Percentiles rank a stretch among this genome's conserved stretches.
phyloP scores from a whole-genome alignment of 495 filamentous ascomycete species.

The Hypoxylon lenormandii region DNA sequence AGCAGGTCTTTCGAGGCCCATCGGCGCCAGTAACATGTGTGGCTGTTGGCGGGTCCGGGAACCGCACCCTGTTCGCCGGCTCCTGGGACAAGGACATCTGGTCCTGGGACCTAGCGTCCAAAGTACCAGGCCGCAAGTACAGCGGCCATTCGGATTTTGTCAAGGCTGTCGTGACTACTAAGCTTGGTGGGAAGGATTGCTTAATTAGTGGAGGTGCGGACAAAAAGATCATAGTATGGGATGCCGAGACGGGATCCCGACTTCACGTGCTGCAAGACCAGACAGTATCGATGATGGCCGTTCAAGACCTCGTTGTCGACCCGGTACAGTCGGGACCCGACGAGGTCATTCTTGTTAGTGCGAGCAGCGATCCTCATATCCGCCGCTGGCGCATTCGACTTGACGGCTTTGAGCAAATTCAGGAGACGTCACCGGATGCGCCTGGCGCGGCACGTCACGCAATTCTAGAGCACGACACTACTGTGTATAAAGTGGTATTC shows the following conservation, averaged over 20 bases:
- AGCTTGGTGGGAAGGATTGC: slow-evolving; percentile 68
- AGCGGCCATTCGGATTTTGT: slow-evolving; percentile 91
- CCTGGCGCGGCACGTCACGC: slow-evolving; percentile 64
- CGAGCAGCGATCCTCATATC: slow-evolving; percentile 86
- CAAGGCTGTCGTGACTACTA: slow-evolving; percentile 73
- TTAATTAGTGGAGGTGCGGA: slow-evolving; percentile 90
- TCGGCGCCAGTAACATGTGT: slow-evolving; percentile 82
- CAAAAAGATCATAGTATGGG: slow-evolving; percentile 85
- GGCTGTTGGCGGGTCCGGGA: slow-evolving; percentile 69
- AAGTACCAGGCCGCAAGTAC: slow-evolving; percentile 67
- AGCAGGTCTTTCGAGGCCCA: slow-evolving; percentile 74
- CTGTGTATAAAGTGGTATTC: slow-evolving; percentile 80
- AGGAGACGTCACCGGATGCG: slow-evolving; percentile 53
- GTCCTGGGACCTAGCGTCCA: slow-evolving; percentile 77
- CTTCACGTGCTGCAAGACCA: slow-evolving; percentile 77
- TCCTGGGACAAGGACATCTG: slow-evolving; percentile 93
- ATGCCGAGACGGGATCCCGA: slow-evolving; percentile 72
- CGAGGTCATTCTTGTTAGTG: slow-evolving; percentile 75
- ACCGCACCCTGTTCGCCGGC: slow-evolving; percentile 78
- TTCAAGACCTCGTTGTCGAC: slow-evolving; percentile 81
- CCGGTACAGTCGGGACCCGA: slow-evolving; percentile 62
- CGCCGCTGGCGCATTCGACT: slow-evolving; percentile 72
- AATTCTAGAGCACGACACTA: slow-evolving; percentile 87
- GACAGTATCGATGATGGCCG: slow-evolving; percentile 74
- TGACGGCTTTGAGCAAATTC: slow-evolving; percentile 60